A percentile compares a stretch with the other conserved stretches of the same genome.
These are phyloP conservation scores for Wickerhamomyces sp. DNA, from an alignment of 1,139 yeast species.

Conservation along the genomic window DNA sequence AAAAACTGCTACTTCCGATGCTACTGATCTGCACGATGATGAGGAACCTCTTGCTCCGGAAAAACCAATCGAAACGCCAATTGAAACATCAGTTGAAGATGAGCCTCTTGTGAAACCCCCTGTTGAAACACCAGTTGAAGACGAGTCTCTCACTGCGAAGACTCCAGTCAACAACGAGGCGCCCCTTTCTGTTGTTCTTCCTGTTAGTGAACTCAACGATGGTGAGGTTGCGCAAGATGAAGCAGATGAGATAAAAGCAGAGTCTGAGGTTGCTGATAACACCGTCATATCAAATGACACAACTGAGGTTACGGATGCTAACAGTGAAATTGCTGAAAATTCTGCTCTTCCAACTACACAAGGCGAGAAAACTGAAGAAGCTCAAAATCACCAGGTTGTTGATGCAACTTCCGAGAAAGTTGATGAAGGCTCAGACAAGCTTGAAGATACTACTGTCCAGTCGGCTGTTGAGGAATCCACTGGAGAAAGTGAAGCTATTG, in stretches of 20 bases:
- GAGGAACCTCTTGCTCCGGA: not conserved
- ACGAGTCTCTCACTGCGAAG: conserved; percentile 4
- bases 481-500: not conserved
- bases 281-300: not conserved
- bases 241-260: conserved; percentile 11
- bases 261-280: conserved; percentile 1
- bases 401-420: too few species aligned
- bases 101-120: too few species aligned
- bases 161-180: conserved; percentile 1
- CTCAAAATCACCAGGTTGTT: too few species aligned
- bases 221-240: conserved; percentile 15
- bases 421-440: too few species aligned
- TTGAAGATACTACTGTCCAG: too few species aligned
- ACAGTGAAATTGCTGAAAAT: not conserved
- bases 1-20: not conserved
- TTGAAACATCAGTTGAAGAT: not conserved
- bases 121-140: not conserved
- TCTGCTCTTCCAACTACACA: too few species aligned
- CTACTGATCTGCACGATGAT: too few species aligned
- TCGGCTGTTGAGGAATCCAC: too few species aligned
- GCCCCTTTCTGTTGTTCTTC: conserved; percentile 6
- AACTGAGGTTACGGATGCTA: not conserved
- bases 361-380: too few species aligned
- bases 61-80: too few species aligned
- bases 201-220: conserved; percentile 8